Conservation (phyloP, 768 basidiomycete genomes). For the Auriscalpium microsporum region DNA sequence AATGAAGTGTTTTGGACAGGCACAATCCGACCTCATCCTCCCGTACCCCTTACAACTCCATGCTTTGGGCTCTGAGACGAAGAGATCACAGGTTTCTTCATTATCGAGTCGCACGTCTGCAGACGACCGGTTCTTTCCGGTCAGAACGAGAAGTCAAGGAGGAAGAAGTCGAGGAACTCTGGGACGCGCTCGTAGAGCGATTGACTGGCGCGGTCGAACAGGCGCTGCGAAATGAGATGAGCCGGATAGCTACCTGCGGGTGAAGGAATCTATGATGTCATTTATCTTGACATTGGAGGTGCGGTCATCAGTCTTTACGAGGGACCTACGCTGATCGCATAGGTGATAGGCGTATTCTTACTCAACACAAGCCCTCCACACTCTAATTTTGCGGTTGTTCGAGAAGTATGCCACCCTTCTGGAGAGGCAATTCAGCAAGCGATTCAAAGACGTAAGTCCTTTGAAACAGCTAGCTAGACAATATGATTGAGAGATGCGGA, state of each 20-base stretch:
- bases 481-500: not conserved
- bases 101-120: constrained; percentile 89
- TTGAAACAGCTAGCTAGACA: not conserved
- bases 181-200: constrained; percentile 77
- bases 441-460: constrained; percentile 66
- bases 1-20: constrained; percentile 36
- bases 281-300: constrained; percentile 95
- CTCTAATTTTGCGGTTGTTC: constrained; percentile 80
- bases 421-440: constrained; percentile 68
- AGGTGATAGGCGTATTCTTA: constrained; percentile 64
- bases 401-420: constrained; percentile 82
- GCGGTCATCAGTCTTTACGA: constrained; percentile 7
- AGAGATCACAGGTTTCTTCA: constrained; percentile 96
- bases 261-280: constrained; percentile 74
- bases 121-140: constrained; percentile 85
- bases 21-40: constrained; percentile 94
- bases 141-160: constrained; percentile 77
- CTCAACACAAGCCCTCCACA: constrained; percentile 72
- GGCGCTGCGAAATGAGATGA: constrained; percentile 71
- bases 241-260: constrained; percentile 70
- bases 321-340: not conserved
- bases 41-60: constrained; percentile 60
- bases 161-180: constrained; percentile 94
- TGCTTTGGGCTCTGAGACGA: constrained; percentile 73
- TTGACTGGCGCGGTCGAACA: constrained; percentile 66